phyloP scores from a whole-genome alignment of 2,329 filamentous ascomycete genomes.

The Elsinoe arachidis region DNA sequence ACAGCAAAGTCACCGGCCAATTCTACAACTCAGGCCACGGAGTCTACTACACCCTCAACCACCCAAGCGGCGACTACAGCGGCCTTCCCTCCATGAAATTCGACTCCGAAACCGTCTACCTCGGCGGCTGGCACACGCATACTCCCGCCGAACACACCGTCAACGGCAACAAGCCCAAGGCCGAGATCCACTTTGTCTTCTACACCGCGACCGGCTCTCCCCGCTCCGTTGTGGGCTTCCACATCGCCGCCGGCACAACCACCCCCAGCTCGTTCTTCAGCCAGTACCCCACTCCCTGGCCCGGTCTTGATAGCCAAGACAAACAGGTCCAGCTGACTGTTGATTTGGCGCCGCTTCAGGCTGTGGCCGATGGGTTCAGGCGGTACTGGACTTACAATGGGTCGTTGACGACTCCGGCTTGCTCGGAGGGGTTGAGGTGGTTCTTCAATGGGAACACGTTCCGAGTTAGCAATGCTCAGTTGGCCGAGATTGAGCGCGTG shows the following conservation, averaged over 20 bases:
- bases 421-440: constrained; percentile 11
- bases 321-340: constrained; percentile 10
- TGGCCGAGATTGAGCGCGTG: not conserved
- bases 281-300: constrained; percentile 7
- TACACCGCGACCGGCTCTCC: not conserved
- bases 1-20: not conserved
- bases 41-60: constrained; percentile 8
- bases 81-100: constrained; percentile 5
- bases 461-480: not conserved
- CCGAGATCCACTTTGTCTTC: constrained; percentile 13
- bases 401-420: constrained; percentile 10
- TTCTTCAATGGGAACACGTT: constrained; percentile 10
- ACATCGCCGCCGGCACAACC: not conserved
- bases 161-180: constrained; percentile 7
- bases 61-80: not conserved
- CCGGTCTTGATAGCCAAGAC: not conserved
- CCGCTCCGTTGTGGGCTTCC: constrained; percentile 3
- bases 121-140: constrained; percentile 14
- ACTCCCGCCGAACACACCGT: constrained; percentile 13
- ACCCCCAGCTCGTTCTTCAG: not conserved
- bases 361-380: not conserved
- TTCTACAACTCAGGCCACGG: constrained; percentile 11
- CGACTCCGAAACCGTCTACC: constrained; percentile 13
- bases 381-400: constrained; percentile 13
- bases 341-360: not conserved